Percentiles rank a stretch among this genome's conserved stretches.
Evolutionary conservation across 805 yeast species (phyloP).

Genomic region (Candida cerambycidarum): DNA sequence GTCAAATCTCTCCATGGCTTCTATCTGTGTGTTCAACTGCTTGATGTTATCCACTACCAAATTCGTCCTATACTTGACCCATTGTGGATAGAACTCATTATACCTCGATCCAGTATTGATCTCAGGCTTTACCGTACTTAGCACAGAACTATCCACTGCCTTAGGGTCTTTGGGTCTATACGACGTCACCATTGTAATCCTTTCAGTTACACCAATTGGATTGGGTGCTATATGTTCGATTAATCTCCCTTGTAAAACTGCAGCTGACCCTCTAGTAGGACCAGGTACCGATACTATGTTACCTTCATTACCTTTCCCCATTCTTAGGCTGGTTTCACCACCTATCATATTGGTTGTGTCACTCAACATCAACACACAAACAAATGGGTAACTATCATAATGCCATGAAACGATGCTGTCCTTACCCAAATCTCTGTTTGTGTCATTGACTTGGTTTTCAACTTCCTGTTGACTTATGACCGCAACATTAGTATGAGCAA

Average conservation of each 20-base stretch:
- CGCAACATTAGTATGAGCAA: conserved; percentile 53
- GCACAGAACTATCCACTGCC: conserved; percentile 30
- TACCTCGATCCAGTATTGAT: conserved; percentile 34
- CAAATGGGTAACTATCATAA: conserved; percentile 61
- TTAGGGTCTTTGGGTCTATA: conserved; percentile 33
- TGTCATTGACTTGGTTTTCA: conserved; percentile 14
- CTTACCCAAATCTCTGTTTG: conserved; percentile 18
- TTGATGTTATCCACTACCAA: conserved; percentile 26
- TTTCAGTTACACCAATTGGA: conserved; percentile 34
- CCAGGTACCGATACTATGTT: conserved; percentile 23
- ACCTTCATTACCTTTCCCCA: conserved; percentile 32
- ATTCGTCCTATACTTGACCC: conserved; percentile 33
- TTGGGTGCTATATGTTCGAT: conserved; percentile 43
- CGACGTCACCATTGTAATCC: conserved; percentile 45
- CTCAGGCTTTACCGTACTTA: conserved; percentile 41
- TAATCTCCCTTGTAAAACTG: conserved; percentile 40
- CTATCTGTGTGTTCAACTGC: conserved; percentile 16
- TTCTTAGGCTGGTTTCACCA: conserved; percentile 57
- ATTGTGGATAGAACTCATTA: conserved; percentile 36
- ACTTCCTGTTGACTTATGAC: conserved; percentile 40
- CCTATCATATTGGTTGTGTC: conserved; percentile 60
- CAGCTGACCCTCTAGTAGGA: conserved; percentile 36
- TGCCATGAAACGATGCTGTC: conserved; percentile 67
- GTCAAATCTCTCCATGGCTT: conserved; percentile 21
- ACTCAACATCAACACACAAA: conserved; percentile 61